These are phyloP conservation scores for Diaporthe destruens DNA, from an alignment of 2,329 filamentous ascomycete genomes.

Conservation along the genomic window DNA sequence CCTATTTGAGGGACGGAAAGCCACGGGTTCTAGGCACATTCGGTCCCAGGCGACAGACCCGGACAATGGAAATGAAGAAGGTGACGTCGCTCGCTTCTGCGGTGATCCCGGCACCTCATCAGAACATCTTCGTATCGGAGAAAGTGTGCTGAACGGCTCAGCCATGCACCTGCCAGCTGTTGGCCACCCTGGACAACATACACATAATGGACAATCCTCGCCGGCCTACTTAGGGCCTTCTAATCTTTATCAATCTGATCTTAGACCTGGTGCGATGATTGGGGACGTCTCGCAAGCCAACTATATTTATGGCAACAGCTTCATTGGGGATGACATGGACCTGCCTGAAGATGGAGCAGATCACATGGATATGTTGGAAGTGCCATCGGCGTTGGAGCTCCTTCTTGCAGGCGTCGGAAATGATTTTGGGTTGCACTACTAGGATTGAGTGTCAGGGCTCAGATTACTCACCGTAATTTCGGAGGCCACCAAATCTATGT, in stretches of 20 bases:
- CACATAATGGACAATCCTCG: not conserved
- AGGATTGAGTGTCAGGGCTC: not conserved
- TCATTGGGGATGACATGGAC: not conserved
- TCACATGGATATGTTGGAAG: conserved; percentile 10
- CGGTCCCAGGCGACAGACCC: not conserved
- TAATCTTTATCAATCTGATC: not conserved
- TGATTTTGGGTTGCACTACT: conserved; percentile 7
- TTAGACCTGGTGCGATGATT: not conserved
- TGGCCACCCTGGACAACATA: not conserved
- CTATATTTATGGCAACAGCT: conserved; percentile 3
- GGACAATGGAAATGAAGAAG: not conserved
- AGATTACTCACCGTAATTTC: not conserved
- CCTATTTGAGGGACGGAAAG: not conserved
- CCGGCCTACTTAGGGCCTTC: not conserved
- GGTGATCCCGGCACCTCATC: not conserved
- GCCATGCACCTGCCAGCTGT: not conserved
- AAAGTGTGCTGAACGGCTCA: not conserved
- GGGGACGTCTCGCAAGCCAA: not conserved
- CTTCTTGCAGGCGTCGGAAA: conserved; percentile 18
- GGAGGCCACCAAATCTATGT: not conserved
- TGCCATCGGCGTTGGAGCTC: conserved; percentile 12
- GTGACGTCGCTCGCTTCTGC: not conserved
- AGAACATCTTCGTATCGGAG: not conserved
- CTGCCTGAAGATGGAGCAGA: not conserved
- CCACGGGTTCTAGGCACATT: not conserved